phyloP scores from a whole-genome alignment of 345 rosid genomes.

The Bruguiera parviflora region DNA sequence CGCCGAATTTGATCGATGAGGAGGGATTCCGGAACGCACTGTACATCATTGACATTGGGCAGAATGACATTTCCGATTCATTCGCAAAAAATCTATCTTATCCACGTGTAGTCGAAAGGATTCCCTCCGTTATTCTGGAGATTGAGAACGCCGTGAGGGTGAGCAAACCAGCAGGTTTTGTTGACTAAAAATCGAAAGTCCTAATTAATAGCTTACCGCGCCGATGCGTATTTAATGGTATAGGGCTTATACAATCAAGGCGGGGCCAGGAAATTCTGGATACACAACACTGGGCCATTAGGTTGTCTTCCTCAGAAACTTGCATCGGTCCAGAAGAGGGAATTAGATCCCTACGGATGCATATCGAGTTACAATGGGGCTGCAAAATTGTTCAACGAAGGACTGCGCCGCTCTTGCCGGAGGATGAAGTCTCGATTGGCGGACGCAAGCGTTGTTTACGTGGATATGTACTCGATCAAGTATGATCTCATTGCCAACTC shows the following conservation, averaged over 20 bases:
- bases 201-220: neutral
- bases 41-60: constrained; percentile 83
- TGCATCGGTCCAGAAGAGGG: constrained; percentile 40
- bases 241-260: constrained; percentile 59
- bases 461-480: constrained; percentile 70
- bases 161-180: constrained; percentile 9
- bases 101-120: constrained; percentile 38
- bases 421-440: constrained; percentile 45
- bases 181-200: neutral
- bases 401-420: constrained; percentile 39
- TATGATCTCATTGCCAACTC: constrained; percentile 66
- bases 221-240: neutral
- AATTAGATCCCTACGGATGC: constrained; percentile 54
- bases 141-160: constrained; percentile 64
- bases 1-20: constrained; percentile 33
- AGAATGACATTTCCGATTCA: constrained; percentile 73
- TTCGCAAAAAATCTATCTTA: constrained; percentile 59
- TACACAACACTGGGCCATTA: constrained; percentile 85
- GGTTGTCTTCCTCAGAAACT: constrained; percentile 92
- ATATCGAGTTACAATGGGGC: constrained; percentile 55
- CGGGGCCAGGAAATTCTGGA: constrained; percentile 72
- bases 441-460: constrained; percentile 57
- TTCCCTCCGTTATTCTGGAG: constrained; percentile 53
- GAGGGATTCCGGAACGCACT: constrained; percentile 63
- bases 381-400: constrained; percentile 62